Conservation (phyloP, 164 flowering plant species). For the Aristolochia californica region DNA sequence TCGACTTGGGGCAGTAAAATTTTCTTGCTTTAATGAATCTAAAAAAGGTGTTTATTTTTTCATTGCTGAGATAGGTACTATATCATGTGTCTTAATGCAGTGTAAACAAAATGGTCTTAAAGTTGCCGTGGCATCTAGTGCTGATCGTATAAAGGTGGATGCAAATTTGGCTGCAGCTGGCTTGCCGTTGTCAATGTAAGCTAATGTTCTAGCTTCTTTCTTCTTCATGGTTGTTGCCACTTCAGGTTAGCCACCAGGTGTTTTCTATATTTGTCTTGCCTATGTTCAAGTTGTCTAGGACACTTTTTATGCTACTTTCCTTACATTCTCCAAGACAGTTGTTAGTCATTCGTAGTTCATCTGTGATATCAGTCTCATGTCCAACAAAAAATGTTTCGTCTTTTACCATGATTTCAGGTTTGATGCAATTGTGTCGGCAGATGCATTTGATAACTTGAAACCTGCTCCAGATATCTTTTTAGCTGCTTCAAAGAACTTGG, state of each 20-base stretch:
- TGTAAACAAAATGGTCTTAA: slow-evolving; percentile 84
- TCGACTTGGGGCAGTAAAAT: no score
- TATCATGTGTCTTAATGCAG: slow-evolving; percentile 29
- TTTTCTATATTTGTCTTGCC: no score
- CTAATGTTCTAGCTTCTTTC: background rate
- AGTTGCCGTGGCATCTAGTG: slow-evolving; percentile 99
- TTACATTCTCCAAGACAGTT: no score
- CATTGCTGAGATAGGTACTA: background rate
- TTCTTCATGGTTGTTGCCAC: no score
- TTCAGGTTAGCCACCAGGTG: no score
- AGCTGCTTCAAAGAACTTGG: slow-evolving; percentile 73
- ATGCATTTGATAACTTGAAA: slow-evolving; percentile 92
- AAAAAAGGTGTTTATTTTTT: no score
- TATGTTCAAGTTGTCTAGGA: no score
- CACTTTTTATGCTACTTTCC: no score
- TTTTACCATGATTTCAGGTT: slow-evolving; percentile 42
- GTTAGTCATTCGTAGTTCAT: no score
- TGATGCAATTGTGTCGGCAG: slow-evolving; percentile 95
- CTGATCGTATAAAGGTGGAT: slow-evolving; percentile 92
- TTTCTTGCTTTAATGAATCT: no score
- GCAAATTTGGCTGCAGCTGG: slow-evolving; percentile 93
- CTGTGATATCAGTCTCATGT: background rate
- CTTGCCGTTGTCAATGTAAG: slow-evolving; percentile 73
- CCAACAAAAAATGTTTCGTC: background rate
- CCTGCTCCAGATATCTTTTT: slow-evolving; percentile 97